phyloP scores from a whole-genome alignment of 345 rosid species.

The Firmiana major region DNA sequence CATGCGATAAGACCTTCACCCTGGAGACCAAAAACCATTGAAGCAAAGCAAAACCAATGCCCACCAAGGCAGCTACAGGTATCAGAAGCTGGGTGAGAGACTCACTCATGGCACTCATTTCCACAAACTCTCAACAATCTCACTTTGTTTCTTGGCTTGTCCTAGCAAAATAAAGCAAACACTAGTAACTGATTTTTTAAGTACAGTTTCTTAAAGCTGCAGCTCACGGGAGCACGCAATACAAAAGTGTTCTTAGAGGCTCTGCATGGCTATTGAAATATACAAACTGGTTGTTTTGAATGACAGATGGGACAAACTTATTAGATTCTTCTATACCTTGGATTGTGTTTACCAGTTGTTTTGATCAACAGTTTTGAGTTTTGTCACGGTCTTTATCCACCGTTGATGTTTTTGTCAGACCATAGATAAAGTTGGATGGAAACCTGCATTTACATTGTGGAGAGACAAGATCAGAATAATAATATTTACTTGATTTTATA shows the following conservation, averaged over 20 bases:
- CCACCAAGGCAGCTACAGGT: slow-evolving; percentile 41
- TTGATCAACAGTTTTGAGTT: slow-evolving; percentile 27
- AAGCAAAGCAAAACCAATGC: slow-evolving; percentile 58
- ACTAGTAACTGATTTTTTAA: background rate
- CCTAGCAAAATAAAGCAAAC: slow-evolving; percentile 1
- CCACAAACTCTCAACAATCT: background rate
- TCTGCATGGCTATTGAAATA: slow-evolving; percentile 16
- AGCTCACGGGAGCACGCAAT: background rate
- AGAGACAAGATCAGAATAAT: background rate
- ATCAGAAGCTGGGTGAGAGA: slow-evolving; percentile 46
- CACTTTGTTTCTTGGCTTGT: slow-evolving; percentile 5
- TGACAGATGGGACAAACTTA: slow-evolving; percentile 18
- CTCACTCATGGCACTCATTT: slow-evolving; percentile 45
- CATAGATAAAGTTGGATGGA: background rate
- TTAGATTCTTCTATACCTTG: background rate
- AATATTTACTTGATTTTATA: no score
- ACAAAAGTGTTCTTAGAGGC: slow-evolving; percentile 9
- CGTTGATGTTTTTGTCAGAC: slow-evolving; percentile 2
- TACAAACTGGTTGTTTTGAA: slow-evolving; percentile 45
- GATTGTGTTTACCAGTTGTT: slow-evolving; percentile 23
- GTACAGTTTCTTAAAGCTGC: background rate
- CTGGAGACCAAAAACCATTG: slow-evolving; percentile 61
- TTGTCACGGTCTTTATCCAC: slow-evolving; percentile 20
- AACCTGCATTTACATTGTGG: background rate
- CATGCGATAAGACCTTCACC: slow-evolving; percentile 36